Evolutionary conservation across 305 asterid species (phyloP), one percentile per base, ranked within the genome.

Genomic region (Andrographis paniculata): DNA sequence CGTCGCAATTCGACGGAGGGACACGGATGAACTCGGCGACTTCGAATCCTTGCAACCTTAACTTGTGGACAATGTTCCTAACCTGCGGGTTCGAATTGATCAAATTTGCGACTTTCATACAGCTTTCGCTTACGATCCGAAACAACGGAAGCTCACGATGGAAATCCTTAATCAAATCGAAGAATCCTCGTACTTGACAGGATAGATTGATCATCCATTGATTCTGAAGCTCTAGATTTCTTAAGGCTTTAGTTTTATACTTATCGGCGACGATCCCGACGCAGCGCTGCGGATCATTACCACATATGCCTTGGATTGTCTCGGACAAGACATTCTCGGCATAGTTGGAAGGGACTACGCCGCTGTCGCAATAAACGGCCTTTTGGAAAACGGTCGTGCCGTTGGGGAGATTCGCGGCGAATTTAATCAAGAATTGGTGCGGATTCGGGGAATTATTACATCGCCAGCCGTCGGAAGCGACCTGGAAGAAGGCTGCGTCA

Each of bases 191-290:
- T 63, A 76, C 58, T 67, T 74, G 92, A 58, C 97, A 87, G 27
- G 85, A 67, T 57, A 87, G 59, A 59, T 84, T 87, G 6, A 87
- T 79, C 97, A 87, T 87, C 97, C 97, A 84, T 42, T 63, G 77
- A 59, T 79, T 69, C 53, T 68, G 80, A 45, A 67, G 44, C 55
- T 87, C 95, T 60, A 87, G 65, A 69, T 69, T 78, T 66, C 68
- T 65, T 77, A 87, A 56, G 42, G 88, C 92, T 50, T 74, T 80
- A 18, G 77, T 56, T 62, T 87, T 87, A 44, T 53, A 87, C 76
- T 79, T 87, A 59, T 87, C 97, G 38, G 86, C 64, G 62, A 87
- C 79, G 19, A 87, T 69, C 24, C 97, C 97, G 22, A 64, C 92
- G 37, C 97, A 87, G 59, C 71, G 71, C 19, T 66, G 80, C 4